Percentiles rank a stretch among this genome's conserved stretches.
phyloP scores from a whole-genome alignment of 306 rosid species.

The Begonia fuchsioides region DNA sequence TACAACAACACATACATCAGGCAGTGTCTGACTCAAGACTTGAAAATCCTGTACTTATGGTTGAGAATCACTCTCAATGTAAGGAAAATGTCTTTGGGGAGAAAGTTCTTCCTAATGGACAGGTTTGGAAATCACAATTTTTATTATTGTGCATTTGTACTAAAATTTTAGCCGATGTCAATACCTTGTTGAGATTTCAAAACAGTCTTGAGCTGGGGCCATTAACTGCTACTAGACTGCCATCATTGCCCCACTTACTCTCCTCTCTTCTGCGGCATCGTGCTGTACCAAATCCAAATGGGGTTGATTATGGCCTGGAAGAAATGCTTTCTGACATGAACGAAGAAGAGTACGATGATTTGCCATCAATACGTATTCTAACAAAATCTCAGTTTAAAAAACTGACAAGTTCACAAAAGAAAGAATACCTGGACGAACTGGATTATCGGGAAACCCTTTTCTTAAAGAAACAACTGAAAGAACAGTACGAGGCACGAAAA shows the following conservation, averaged over 20 bases:
- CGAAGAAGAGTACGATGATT: conserved; percentile 61
- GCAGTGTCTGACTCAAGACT: conserved; percentile 71
- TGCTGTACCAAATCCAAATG: conserved; percentile 12
- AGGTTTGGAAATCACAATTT: conserved; percentile 83
- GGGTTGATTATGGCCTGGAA: conserved; percentile 7
- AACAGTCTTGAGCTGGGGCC: conserved; percentile 72
- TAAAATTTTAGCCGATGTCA: conserved; percentile 75
- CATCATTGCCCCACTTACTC: conserved; percentile 90
- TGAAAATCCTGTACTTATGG: conserved; percentile 76
- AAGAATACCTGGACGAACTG: conserved; percentile 77
- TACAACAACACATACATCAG: conserved; percentile 71
- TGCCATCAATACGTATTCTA: conserved; percentile 69
- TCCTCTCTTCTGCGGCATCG: conserved; percentile 57
- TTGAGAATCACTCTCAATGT: conserved; percentile 88
- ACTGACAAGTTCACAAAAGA: conserved; percentile 54
- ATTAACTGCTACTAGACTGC: conserved; percentile 30
- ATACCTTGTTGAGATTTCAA: conserved; percentile 57
- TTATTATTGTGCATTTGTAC: conserved; percentile 68
- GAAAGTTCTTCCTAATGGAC: conserved; percentile 89
- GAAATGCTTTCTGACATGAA: conserved; percentile 32
- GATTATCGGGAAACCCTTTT: conserved; percentile 88
- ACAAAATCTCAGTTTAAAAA: conserved; percentile 66
- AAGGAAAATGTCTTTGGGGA: conserved; percentile 57
- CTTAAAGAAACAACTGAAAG: conserved; percentile 79
- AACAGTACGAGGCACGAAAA: conserved; percentile 41